Conservation (phyloP, 306 rosid species). For the Vigna trinervia region DNA sequence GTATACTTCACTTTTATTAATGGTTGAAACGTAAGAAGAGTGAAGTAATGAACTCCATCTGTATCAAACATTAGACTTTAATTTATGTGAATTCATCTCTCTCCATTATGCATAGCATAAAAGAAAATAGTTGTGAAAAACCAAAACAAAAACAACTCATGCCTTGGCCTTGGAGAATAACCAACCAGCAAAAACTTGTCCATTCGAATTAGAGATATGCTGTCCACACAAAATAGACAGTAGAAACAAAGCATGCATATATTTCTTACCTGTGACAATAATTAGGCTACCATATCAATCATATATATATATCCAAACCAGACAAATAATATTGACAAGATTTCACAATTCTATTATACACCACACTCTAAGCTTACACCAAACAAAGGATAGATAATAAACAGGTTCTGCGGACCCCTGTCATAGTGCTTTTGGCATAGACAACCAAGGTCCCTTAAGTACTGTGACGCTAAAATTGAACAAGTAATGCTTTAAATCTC, state of each 20-base stretch:
- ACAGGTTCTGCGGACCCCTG: slow-evolving; percentile 46
- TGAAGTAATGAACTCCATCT: too few species aligned
- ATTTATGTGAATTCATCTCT: too few species aligned
- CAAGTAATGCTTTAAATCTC: not conserved
- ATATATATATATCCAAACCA: slow-evolving; percentile 35
- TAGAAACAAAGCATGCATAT: slow-evolving; percentile 33
- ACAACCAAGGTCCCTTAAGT: slow-evolving; percentile 18
- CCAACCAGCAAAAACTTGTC: slow-evolving; percentile 26
- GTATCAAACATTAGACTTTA: too few species aligned
- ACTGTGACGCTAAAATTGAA: not conserved
- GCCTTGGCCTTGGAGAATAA: slow-evolving; percentile 34
- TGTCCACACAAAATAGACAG: slow-evolving; percentile 56
- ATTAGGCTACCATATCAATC: slow-evolving; percentile 38
- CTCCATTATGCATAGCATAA: too few species aligned
- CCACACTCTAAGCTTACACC: slow-evolving; percentile 43
- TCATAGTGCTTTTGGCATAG: slow-evolving; percentile 12
- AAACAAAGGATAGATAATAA: slow-evolving; percentile 6
- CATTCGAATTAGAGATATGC: slow-evolving; percentile 31
- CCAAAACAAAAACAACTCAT: slow-evolving; percentile 35
- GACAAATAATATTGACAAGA: slow-evolving; percentile 50
- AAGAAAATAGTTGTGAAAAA: not conserved
- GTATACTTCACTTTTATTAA: too few species aligned
- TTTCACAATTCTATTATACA: slow-evolving; percentile 30
- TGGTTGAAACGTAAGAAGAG: too few species aligned
- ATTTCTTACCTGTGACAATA: slow-evolving; percentile 23